Evolutionary conservation across 129 eudicot genomes (phyloP), one percentile per base, ranked within the genome.

Genomic region (Daucus carota): DNA sequence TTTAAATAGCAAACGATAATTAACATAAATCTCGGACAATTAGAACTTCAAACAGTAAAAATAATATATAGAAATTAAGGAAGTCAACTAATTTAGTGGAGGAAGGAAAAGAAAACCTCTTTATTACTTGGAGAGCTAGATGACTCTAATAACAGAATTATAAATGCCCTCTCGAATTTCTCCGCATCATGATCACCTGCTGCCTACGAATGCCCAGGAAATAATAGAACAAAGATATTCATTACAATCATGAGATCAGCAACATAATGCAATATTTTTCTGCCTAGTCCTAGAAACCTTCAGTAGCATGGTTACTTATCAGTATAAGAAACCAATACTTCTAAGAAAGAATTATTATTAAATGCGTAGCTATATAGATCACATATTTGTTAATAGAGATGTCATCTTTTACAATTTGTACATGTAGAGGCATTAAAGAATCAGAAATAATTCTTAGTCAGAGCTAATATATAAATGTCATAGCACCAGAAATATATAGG

Each of bases 171-270:
- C 84, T 95, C 99, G 71, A 38, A 85, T 34, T 73, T 80, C 77
- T 87, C 91, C 38, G 86, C 87, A 80, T 79, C 89, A 29, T 89
- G 90, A 83, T 91, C 89, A 76, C 80, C 79, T 44, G 97, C 93
- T 73, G 78, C 86, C 95, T 89, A 86, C 75, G 76, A 80, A 67
- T 73, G 67, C 42, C 69, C 71, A 70, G 34, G 42, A 48, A 34
- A 76, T 8, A 59, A 36, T 18, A 74, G 15, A 24, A 20, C 2
- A 33, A 66, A 28, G 42, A 32, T 48, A 74, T 10, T 29, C 31
- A 18, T 38, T 14, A 15, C 18, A 26, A 63, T 28, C 40, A 63
- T 63, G 70, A 63, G 34, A 29, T 65, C 41, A 31, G 40, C 4
- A 65, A 65, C 70, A 65, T 33, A 10, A 70, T 40, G 48, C 31